Base-by-base conservation (phyloP, 73 alveolate species). In the Paramecium pentaurelia region DNA sequence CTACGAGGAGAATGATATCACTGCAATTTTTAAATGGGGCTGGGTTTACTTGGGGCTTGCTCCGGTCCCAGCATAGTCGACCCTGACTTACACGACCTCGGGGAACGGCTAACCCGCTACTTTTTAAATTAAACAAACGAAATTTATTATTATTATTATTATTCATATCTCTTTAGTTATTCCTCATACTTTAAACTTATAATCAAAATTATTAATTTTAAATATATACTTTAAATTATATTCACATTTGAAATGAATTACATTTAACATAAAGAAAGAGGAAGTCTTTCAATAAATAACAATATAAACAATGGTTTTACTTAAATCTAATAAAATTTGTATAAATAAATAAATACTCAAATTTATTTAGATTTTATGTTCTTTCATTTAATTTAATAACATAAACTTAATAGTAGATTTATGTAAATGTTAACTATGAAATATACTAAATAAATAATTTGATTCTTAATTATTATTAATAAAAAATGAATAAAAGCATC, bases 11-110 rank as follows among this genome's bases (percentile, higher is more conserved):
- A 40, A 86, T 60, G 71, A 59, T 58, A 59, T 86, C 93, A 86
- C 93, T 60, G 84, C 86, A 86, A 86, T 86, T 86, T 86, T 86
- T 86, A 64, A 28, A 40, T 37, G 93, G 93, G 93, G 93, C 86
- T 86, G 93, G 87, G 87, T 60, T 60, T 37, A 86, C 93, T 60
- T 37, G 68, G 71, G 93, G 93, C 87, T 86, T 60, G 87, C 93
- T 86, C 88, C 68, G 49, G 93, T 60, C 93, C 87, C 93, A 86
- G 86, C 87, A 86, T 28, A 58, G 93, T 59, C 86, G 93, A 42
- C 86, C 87, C 68, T 86, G 86, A 71, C 87, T 60, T 86, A 42
- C 93, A 86, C 93, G 86, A 60, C 84, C 87, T 71, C 86, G 68
- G 68, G 87, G 71, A 86, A 47, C 87, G 87, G 86, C 93, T 58